Conservation (phyloP, 2,329 filamentous ascomycete genomes). For the Alternaria infectoria region DNA sequence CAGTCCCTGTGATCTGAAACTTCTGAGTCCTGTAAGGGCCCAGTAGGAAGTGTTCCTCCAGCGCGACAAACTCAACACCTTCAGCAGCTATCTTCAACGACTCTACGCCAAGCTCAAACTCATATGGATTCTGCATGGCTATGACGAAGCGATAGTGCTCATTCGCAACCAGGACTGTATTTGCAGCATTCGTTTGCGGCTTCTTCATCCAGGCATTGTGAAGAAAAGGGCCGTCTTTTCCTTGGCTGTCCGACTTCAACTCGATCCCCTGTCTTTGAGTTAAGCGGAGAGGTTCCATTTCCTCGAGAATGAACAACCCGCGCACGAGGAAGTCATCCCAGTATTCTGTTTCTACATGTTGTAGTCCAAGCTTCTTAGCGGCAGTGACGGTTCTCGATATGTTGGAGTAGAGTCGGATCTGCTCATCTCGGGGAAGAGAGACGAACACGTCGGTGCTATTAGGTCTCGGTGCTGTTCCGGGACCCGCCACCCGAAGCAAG, state of each 20-base stretch:
- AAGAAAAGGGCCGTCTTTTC: slow-evolving; percentile 77
- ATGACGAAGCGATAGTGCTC: slow-evolving; percentile 80
- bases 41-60: slow-evolving; percentile 69
- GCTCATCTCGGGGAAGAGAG: slow-evolving; percentile 78
- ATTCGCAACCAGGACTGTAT: slow-evolving; percentile 76
- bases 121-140: slow-evolving; percentile 91
- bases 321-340: slow-evolving; percentile 97
- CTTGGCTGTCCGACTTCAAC: slow-evolving; percentile 40
- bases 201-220: slow-evolving; percentile 90
- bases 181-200: slow-evolving; percentile 61
- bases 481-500: slow-evolving; percentile 80
- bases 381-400: slow-evolving; percentile 83
- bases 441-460: slow-evolving; percentile 73
- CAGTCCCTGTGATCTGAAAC: slow-evolving; percentile 72
- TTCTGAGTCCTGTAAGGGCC: slow-evolving; percentile 85
- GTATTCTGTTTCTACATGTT: slow-evolving; percentile 78
- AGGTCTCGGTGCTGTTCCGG: slow-evolving; percentile 73
- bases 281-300: slow-evolving; percentile 32
- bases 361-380: slow-evolving; percentile 75
- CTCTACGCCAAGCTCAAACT: slow-evolving; percentile 90
- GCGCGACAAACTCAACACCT: slow-evolving; percentile 73
- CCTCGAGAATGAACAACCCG: slow-evolving; percentile 69
- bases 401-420: slow-evolving; percentile 81
- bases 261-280: slow-evolving; percentile 45
- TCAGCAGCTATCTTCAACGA: slow-evolving; percentile 76